Evolutionary conservation across 169 alveolate genomes (phyloP).

Genomic region (Plasmodium ovale): DNA sequence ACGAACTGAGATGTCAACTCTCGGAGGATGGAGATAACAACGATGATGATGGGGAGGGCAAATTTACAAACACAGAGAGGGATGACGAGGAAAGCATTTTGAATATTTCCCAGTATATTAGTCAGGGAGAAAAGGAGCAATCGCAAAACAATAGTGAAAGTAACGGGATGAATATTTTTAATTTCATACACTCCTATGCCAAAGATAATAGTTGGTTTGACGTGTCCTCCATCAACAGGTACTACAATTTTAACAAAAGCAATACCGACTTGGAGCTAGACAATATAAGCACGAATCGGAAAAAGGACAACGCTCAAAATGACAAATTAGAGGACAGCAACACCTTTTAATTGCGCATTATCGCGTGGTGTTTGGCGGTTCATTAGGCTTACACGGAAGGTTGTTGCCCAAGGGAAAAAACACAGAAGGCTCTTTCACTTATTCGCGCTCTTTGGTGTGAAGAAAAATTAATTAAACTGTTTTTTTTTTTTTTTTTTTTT

Average conservation of each 20-base stretch:
- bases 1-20: not conserved
- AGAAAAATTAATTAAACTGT: too few relatives aligned
- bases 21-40: not conserved
- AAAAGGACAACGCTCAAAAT: not conserved
- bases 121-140: conserved; percentile 9
- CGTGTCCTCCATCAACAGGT: conserved; percentile 54
- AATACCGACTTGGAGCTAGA: conserved; percentile 32
- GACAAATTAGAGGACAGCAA: not conserved
- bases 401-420: not conserved
- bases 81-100: conserved; percentile 39
- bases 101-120: conserved; percentile 49
- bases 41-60: conserved; percentile 1
- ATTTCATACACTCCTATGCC: conserved; percentile 58
- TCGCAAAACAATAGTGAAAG: conserved; percentile 4
- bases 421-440: too few relatives aligned
- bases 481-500: too few relatives aligned
- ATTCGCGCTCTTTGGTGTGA: too few relatives aligned
- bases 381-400: too few relatives aligned
- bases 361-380: too few relatives aligned
- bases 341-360: too few relatives aligned
- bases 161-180: conserved; percentile 41
- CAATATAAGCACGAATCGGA: conserved; percentile 15
- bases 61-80: not conserved
- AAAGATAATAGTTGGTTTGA: conserved; percentile 76
- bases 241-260: conserved; percentile 49